phyloP scores from a whole-genome alignment of 179 eudicot species.

The Monotropa hypopitys region DNA sequence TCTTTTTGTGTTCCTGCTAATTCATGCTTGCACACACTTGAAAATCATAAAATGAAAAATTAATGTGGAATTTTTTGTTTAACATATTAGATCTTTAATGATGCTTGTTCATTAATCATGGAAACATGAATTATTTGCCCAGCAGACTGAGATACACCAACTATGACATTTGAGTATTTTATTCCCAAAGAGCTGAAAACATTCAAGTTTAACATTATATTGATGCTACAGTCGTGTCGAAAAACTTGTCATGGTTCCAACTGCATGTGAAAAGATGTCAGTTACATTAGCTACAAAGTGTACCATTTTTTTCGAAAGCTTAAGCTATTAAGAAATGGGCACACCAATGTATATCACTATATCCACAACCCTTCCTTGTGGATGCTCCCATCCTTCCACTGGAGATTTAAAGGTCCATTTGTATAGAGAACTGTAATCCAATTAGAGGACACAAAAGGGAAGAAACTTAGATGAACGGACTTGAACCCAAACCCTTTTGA shows the following conservation, averaged over 20 bases:
- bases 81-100: not conserved
- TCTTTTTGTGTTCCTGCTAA: no score
- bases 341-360: not conserved
- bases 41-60: not conserved
- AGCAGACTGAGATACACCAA: not conserved
- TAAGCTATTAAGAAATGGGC: not conserved
- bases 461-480: not conserved
- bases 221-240: not conserved
- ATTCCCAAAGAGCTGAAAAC: not conserved
- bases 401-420: not conserved
- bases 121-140: not conserved
- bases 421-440: not conserved
- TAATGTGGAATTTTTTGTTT: not conserved
- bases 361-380: not conserved
- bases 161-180: not conserved
- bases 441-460: not conserved
- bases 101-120: not conserved
- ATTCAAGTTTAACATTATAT: not conserved
- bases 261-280: not conserved
- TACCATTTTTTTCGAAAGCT: not conserved
- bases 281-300: not conserved
- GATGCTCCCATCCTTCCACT: not conserved
- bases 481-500: not conserved
- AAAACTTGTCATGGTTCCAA: conserved; percentile 1
- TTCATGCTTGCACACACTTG: no score